Evolutionary conservation across 345 rosid species (phyloP).

Genomic region (Zanthoxylum bungeanum): DNA sequence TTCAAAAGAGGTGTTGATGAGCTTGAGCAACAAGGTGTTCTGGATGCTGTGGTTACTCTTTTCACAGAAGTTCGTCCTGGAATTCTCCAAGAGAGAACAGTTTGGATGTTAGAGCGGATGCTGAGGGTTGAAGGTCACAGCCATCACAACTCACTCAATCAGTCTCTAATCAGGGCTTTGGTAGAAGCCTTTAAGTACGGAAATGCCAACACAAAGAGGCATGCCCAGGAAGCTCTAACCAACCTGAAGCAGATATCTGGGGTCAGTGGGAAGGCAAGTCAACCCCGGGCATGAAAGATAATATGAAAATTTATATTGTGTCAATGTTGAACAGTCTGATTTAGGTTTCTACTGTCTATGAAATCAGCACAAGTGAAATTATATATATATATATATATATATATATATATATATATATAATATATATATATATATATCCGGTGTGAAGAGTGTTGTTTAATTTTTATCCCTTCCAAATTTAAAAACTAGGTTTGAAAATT

Average conservation of each 20-base stretch:
- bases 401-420: too few relatives aligned
- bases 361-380: too few relatives aligned
- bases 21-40: constrained; percentile 27
- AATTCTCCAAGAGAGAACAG: constrained; percentile 34
- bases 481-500: too few relatives aligned
- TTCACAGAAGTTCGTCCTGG: constrained; percentile 36
- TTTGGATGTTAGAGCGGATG: constrained; percentile 37
- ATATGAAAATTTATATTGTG: neutral
- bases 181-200: constrained; percentile 41
- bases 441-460: too few relatives aligned
- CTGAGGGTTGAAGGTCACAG: constrained; percentile 34
- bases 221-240: constrained; percentile 45
- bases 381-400: too few relatives aligned
- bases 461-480: too few relatives aligned
- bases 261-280: constrained; percentile 24
- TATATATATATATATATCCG: too few relatives aligned
- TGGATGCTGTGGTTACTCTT: constrained; percentile 23
- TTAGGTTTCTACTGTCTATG: too few relatives aligned
- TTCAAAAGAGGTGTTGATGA: constrained; percentile 27
- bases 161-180: constrained; percentile 36
- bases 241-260: constrained; percentile 38
- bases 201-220: constrained; percentile 28
- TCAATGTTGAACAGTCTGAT: too few relatives aligned
- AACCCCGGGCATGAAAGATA: constrained; percentile 26
- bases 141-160: constrained; percentile 30